Base-by-base conservation (phyloP, 306 rosid species). In the Medicago arabica region DNA sequence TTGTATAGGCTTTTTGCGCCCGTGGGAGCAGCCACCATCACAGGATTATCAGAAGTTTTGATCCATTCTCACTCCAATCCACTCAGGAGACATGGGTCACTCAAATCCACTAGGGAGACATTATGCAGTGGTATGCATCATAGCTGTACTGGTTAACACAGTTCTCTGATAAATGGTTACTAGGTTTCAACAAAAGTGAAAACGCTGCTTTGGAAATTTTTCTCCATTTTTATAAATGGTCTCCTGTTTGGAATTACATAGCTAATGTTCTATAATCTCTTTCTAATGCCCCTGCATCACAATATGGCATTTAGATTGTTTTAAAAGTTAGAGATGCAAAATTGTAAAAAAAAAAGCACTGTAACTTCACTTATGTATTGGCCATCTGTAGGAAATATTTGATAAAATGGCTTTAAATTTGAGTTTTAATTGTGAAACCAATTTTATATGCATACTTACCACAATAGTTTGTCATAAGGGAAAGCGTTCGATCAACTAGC, bases 1-100 rank as follows among this genome's bases (percentile, higher is more conserved):
- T 66, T 77, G 53, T 77, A 71, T 59, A 92, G 96, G 96, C 75
- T 92, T 85, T 86, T 70, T 84, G 75, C 86, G 87, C 38, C 82
- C 88, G 17, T 92, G 97, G 97, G 96, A 92, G 88, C 96, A 84
- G 83, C 93, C 89, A 23, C 90, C 93, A 43, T 66, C 90, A 3
- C 96, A 88, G 86, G 97, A 88, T 63, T 92, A 81, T 68, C 93
- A 67, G 81, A 92, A 92, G 83, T 90, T 90, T 53, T 88, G 89
- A 92, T 75, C 40, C 62, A 57, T 69, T 68, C 69, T 72, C 75
- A 8, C 54, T 31, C 67, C 19, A 49, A 50, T 71, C 63, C 74
- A 82, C 74, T 74, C 62, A 10, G 84, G 69, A 76, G 80, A 62
- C 72, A 73, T 75, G 36, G 36, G 65, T 71, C 75, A 8, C 54